These are phyloP conservation scores for Candida sakaeoensis DNA, from an alignment of 805 yeast genomes.

Conservation along the genomic window DNA sequence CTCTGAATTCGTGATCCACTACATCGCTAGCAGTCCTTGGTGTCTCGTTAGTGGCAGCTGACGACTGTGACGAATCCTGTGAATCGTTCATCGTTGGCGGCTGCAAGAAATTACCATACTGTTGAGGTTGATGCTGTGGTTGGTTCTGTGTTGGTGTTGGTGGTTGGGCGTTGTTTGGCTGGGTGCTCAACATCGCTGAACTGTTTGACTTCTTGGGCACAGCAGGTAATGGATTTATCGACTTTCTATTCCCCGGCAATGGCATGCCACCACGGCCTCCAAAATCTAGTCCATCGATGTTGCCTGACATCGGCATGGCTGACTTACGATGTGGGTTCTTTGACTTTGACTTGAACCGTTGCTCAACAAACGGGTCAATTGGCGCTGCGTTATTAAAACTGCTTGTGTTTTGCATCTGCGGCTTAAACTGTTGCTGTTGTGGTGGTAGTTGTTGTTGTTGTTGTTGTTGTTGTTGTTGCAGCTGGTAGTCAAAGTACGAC, in stretches of 20 bases:
- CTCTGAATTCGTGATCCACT: constrained; percentile 12
- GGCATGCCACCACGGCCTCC: constrained; percentile 50
- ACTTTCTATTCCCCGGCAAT: constrained; percentile 9
- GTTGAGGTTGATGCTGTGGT: constrained; percentile 15
- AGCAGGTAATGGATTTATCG: constrained; percentile 6
- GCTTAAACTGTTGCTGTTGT: constrained; percentile 15
- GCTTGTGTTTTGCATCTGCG: constrained; percentile 8
- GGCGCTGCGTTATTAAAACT: constrained; percentile 18
- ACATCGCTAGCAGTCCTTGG: constrained; percentile 18
- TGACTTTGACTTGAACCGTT: constrained; percentile 16
- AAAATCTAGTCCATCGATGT: constrained; percentile 31
- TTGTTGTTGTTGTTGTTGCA: constrained; percentile 15
- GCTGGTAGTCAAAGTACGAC: constrained; percentile 8
- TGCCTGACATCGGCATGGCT: constrained; percentile 27
- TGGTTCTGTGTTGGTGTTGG: constrained; percentile 6
- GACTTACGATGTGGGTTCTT: constrained; percentile 32
- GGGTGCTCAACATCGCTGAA: constrained; percentile 11
- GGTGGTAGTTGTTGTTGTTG: constrained; percentile 12
- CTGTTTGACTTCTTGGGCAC: constrained; percentile 12
- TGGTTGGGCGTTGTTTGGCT: background rate
- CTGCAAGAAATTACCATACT: constrained; percentile 14
- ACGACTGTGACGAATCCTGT: constrained; percentile 19
- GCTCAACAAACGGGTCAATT: constrained; percentile 23
- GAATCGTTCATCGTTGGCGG: constrained; percentile 16
- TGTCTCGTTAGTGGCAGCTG: constrained; percentile 20